A percentile compares a stretch with the other conserved stretches of the same genome.
Evolutionary conservation across 352 stramenopile genomes (phyloP).

Genomic region (Pythium sp.): DNA sequence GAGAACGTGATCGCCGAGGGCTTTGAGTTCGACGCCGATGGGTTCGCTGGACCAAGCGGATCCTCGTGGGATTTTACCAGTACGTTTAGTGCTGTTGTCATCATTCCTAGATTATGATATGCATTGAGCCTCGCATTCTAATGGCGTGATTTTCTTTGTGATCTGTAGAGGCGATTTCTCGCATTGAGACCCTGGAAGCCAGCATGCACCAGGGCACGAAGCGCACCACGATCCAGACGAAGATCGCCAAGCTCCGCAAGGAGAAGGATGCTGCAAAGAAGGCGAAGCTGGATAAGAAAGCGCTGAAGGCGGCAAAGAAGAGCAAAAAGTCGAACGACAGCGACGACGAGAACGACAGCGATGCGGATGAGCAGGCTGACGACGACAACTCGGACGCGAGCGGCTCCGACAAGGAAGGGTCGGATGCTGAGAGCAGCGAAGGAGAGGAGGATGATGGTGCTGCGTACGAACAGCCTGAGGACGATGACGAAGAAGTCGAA

Average conservation of each 20-base stretch:
- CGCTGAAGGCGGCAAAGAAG: constrained; percentile 34
- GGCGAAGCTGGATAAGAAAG: constrained; percentile 54
- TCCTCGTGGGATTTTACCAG: constrained; percentile 87
- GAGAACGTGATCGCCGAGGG: constrained; percentile 66
- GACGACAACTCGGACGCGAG: constrained; percentile 28
- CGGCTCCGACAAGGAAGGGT: constrained; percentile 14
- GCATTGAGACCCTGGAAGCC: constrained; percentile 76
- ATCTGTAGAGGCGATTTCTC: constrained; percentile 66
- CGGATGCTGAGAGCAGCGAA: neutral
- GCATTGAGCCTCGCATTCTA: neutral
- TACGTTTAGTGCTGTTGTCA: constrained; percentile 17
- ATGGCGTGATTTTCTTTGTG: constrained; percentile 3
- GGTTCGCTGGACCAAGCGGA: constrained; percentile 46
- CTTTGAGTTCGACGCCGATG: constrained; percentile 84
- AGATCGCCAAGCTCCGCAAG: constrained; percentile 81
- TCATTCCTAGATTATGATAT: no score
- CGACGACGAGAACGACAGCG: constrained; percentile 13
- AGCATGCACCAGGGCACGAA: constrained; percentile 56
- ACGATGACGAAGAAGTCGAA: constrained; percentile 49
- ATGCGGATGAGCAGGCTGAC: constrained; percentile 18
- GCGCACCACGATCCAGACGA: constrained; percentile 80
- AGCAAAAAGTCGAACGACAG: constrained; percentile 21
- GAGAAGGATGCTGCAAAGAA: constrained; percentile 67
- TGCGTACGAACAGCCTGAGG: constrained; percentile 32
- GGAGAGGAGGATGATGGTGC: constrained; percentile 25